These are phyloP conservation scores for Capronia epimyces DNA, from an alignment of 2,329 filamentous ascomycete species.

Conservation along the genomic window DNA sequence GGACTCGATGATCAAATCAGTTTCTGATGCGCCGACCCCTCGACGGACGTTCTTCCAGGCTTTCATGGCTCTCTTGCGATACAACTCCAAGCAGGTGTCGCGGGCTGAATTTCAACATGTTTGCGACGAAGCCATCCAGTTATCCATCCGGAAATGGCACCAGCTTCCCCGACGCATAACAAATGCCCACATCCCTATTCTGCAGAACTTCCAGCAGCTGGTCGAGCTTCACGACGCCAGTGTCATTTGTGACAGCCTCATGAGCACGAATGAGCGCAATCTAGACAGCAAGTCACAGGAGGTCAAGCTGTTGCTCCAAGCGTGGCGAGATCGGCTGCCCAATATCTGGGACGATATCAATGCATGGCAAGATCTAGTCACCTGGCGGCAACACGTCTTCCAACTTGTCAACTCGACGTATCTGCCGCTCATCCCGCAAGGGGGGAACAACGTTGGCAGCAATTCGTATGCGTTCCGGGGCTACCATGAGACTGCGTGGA, in stretches of 20 bases:
- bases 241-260: conserved; percentile 87
- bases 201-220: conserved; percentile 96
- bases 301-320: conserved; percentile 84
- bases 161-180: conserved; percentile 92
- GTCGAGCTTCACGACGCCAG: conserved; percentile 97
- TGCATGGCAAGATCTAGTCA: conserved; percentile 98
- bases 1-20: conserved; percentile 88
- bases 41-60: conserved; percentile 94
- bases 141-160: conserved; percentile 98
- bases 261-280: conserved; percentile 75
- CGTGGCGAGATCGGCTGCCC: conserved; percentile 90
- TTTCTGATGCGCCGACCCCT: conserved; percentile 95
- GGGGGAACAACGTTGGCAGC: conserved; percentile 69
- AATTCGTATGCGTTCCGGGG: conserved; percentile 95
- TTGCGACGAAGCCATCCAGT: conserved; percentile 93
- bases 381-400: conserved; percentile 98
- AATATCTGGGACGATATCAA: conserved; percentile 99
- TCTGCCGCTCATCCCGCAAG: conserved; percentile 71
- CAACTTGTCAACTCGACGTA: conserved; percentile 94
- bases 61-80: conserved; percentile 93
- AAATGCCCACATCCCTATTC: conserved; percentile 85
- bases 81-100: conserved; percentile 81
- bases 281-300: conserved; percentile 93
- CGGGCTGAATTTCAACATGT: conserved; percentile 77
- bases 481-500: conserved; percentile 99